These are phyloP conservation scores for Erodium texanum DNA, from an alignment of 441 rosid genomes.

Conservation along the genomic window DNA sequence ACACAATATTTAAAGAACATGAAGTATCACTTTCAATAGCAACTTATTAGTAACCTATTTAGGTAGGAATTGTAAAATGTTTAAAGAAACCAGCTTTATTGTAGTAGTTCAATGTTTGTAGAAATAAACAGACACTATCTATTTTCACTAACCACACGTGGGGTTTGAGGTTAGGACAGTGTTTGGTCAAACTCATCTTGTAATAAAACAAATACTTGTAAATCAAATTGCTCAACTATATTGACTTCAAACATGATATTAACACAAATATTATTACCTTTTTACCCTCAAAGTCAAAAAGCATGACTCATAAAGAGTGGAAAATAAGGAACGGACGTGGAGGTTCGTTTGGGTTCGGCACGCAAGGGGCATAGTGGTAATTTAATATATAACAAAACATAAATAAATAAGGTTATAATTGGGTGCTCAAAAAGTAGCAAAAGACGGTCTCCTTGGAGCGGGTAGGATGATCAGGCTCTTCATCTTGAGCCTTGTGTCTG, in stretches of 20 bases:
- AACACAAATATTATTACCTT: no score
- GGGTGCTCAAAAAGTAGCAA: not conserved
- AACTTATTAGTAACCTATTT: not conserved
- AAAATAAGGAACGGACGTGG: no score
- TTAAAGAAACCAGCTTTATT: not conserved
- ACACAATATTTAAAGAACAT: not conserved
- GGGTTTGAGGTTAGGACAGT: not conserved
- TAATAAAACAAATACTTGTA: not conserved
- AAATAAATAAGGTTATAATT: no score
- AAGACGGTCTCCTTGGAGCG: constrained; percentile 1
- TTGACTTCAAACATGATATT: not conserved
- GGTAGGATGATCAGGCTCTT: not conserved
- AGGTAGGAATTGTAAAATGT: not conserved
- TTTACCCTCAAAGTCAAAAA: not conserved
- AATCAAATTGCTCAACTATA: not conserved
- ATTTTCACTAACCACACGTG: not conserved
- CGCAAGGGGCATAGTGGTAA: no score
- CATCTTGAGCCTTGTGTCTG: not conserved
- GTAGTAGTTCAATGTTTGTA: not conserved
- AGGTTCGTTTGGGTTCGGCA: no score
- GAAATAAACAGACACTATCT: not conserved
- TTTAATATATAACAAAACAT: no score
- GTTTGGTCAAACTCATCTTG: not conserved
- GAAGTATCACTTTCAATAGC: not conserved
- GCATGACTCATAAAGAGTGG: not conserved